Base-by-base conservation (phyloP, 257 asterid genomes). In the Solanum gracilifrons region DNA sequence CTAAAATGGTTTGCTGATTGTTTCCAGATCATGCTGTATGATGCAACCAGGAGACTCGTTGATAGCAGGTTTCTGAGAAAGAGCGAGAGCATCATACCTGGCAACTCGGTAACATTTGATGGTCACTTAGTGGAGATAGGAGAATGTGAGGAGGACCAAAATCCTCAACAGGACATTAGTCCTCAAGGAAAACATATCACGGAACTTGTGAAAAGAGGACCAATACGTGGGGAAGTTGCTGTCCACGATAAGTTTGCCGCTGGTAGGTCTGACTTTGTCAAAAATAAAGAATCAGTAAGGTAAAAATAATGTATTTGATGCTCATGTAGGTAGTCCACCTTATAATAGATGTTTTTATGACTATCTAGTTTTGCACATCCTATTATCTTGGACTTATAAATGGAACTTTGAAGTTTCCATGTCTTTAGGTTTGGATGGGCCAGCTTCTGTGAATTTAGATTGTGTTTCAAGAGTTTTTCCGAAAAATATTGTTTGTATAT, bases 41-140 rank as follows among this genome's bases (percentile, higher is more conserved):
- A 96, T 85, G 90, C 85, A 75, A 92, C 93, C 88, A 90, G 93
- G 92, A 91, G 92, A 89, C 95, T 91, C 88, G 88, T 96, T 76
- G 92, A 88, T 64, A 91, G 94, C 93, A 92, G 92, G 90, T 94
- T 95, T 91, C 91, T 95, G 89, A 95, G 91, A 88, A 92, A 89
- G 87, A 92, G 93, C 89, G 99, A 94, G 90, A 48, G 64, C 25
- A 90, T 96, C 87, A 74, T 85, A 85, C 90, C 94, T 89, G 99
- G 99, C 71, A 92, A 90, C 92, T 92, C 95, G 15, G 88, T 96
- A 35, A 55, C 88, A 62, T 88, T 95, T 88, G 97, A 92, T 35
- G 95, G 97, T 75, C 91, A 94, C 91, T 87, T 93, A 87, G 98
- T 94, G 37, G 98, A 96, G 75, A 89, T 96, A 86, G 99, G 94